These are phyloP conservation scores for Rhodotorula glutinis DNA, from an alignment of 1,284 basidiomycete species.

Conservation along the genomic window DNA sequence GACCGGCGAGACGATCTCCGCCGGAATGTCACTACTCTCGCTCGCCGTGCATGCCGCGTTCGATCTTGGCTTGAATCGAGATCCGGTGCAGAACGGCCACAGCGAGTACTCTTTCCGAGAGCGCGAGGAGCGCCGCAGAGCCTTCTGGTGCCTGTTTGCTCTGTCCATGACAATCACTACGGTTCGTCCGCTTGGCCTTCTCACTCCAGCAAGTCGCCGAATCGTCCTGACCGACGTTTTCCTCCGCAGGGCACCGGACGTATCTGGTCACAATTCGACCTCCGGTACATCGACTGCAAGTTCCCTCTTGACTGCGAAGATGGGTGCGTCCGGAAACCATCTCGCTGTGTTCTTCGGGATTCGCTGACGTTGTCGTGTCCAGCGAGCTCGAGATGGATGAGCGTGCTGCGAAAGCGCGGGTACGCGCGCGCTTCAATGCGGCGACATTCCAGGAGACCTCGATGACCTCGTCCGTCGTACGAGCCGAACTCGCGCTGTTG, in stretches of 20 bases:
- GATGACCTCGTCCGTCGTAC: slow-evolving; percentile 10
- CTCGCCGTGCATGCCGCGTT: slow-evolving; percentile 28
- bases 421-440: slow-evolving; percentile 1
- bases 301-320: slow-evolving; percentile 30
- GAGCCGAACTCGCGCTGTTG: slow-evolving; percentile 8
- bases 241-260: slow-evolving; percentile 16
- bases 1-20: slow-evolving; percentile 11
- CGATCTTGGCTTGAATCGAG: slow-evolving; percentile 33
- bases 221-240: not conserved
- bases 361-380: not conserved
- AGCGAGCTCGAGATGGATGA: slow-evolving; percentile 18
- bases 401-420: slow-evolving; percentile 10
- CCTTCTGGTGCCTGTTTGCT: slow-evolving; percentile 35
- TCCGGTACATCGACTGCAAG: slow-evolving; percentile 20
- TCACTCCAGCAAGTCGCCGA: no score
- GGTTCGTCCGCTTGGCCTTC: not conserved
- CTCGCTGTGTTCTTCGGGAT: not conserved
- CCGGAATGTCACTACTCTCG: slow-evolving; percentile 21
- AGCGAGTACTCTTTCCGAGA: slow-evolving; percentile 5
- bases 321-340: not conserved
- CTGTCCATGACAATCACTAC: slow-evolving; percentile 20
- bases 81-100: slow-evolving; percentile 18
- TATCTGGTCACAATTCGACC: slow-evolving; percentile 20
- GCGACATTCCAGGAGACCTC: slow-evolving; percentile 20
- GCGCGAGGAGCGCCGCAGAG: slow-evolving; percentile 28